Conservation (phyloP, 2,329 filamentous ascomycete genomes). For the Orbilia ellipsospora region DNA sequence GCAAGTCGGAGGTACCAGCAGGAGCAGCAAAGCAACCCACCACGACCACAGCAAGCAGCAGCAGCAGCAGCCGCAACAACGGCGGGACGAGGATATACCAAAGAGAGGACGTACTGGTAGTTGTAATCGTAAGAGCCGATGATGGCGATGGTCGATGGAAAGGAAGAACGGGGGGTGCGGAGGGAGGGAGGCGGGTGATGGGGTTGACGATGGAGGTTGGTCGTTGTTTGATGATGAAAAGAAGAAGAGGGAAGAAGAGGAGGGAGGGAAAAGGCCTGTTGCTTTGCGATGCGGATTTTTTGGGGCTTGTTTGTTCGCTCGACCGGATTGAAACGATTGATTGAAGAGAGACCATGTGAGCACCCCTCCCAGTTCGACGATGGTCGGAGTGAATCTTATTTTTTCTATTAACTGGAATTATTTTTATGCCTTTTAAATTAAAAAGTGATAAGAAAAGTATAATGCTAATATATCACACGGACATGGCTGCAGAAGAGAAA, state of each 20-base stretch:
- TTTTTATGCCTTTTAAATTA: too few species aligned
- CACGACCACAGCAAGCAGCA: slow-evolving; percentile 4
- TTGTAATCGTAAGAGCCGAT: not conserved
- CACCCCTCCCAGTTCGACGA: too few species aligned
- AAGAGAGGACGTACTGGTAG: not conserved
- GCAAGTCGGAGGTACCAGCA: slow-evolving; percentile 20
- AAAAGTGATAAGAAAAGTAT: too few species aligned
- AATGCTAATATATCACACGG: too few species aligned
- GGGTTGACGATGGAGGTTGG: not conserved
- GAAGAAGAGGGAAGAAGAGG: not conserved
- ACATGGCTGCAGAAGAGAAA: too few species aligned
- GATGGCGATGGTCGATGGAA: slow-evolving; percentile 1
- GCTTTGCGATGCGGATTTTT: not conserved
- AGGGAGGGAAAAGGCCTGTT: not conserved
- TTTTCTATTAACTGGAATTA: too few species aligned
- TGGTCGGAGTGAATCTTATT: too few species aligned
- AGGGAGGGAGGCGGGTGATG: not conserved
- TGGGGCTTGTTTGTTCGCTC: not conserved
- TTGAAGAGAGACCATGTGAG: too few species aligned
- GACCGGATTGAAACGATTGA: not conserved
- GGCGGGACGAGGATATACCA: too few species aligned
- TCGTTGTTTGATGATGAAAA: too few species aligned
- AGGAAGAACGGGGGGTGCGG: not conserved
- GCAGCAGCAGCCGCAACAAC: not conserved
- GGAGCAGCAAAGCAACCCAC: not conserved